A percentile compares a stretch with the other conserved stretches of the same genome.
These are phyloP conservation scores for Pichia sp. DNA, from an alignment of 1,139 yeast species.

Conservation along the genomic window DNA sequence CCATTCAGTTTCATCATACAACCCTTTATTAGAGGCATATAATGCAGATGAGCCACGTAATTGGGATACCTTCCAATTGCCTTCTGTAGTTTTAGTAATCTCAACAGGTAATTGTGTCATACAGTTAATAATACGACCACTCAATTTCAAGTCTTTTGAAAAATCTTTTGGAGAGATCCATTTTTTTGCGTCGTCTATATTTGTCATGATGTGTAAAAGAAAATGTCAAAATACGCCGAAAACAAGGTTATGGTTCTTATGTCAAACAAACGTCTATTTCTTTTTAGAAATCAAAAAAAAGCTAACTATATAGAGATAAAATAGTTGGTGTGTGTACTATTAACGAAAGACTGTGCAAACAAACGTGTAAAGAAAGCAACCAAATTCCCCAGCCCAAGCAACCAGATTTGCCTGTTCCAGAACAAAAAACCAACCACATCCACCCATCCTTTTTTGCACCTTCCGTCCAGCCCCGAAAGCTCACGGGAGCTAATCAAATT, in stretches of 20 bases:
- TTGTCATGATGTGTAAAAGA: background rate
- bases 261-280: background rate
- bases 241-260: background rate
- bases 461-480: too few relatives aligned
- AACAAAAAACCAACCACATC: too few relatives aligned
- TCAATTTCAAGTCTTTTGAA: slow-evolving; percentile 25
- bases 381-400: too few relatives aligned
- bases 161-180: slow-evolving; percentile 22
- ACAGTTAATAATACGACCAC: slow-evolving; percentile 65
- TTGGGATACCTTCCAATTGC: slow-evolving; percentile 45
- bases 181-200: background rate
- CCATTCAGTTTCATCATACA: slow-evolving; percentile 69
- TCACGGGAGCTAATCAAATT: too few relatives aligned
- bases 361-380: too few relatives aligned
- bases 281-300: too few relatives aligned
- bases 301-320: too few relatives aligned
- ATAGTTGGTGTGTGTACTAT: too few relatives aligned
- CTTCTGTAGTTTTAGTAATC: slow-evolving; percentile 38
- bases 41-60: slow-evolving; percentile 83
- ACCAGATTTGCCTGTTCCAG: too few relatives aligned
- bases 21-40: slow-evolving; percentile 63
- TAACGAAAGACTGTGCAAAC: too few relatives aligned
- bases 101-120: slow-evolving; percentile 66
- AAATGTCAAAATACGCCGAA: background rate
- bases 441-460: too few relatives aligned